A percentile compares a stretch with the other conserved stretches of the same genome.
Evolutionary conservation across 345 rosid species (phyloP).

Genomic region (Leavenworthia alabamica): DNA sequence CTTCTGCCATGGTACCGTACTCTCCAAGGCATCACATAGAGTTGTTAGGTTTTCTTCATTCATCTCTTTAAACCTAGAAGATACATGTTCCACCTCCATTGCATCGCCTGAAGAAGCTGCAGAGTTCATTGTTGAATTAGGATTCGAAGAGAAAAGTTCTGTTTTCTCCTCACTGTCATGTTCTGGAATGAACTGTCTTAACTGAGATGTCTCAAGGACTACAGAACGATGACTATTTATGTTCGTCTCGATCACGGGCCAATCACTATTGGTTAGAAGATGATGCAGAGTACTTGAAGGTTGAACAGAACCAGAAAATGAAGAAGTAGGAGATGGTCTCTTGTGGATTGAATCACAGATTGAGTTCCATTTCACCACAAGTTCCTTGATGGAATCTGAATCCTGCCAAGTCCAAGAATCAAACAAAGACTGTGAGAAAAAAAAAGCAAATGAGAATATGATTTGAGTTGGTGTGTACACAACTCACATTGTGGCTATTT

Average conservation of each 20-base stretch:
- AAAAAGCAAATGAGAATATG: not conserved
- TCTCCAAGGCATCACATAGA: slow-evolving; percentile 56
- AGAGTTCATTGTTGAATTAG: slow-evolving; percentile 55
- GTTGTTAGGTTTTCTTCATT: slow-evolving; percentile 46
- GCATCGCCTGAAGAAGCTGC: slow-evolving; percentile 57
- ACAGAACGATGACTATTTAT: slow-evolving; percentile 30
- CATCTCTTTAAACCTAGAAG: slow-evolving; percentile 49
- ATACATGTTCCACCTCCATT: slow-evolving; percentile 46
- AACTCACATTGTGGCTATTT: slow-evolving; percentile 29
- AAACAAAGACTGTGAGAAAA: not conserved
- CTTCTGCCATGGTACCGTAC: slow-evolving; percentile 67
- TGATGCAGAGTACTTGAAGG: slow-evolving; percentile 34
- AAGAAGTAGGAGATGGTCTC: slow-evolving; percentile 49
- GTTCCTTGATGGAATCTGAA: slow-evolving; percentile 39
- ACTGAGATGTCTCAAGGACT: slow-evolving; percentile 31
- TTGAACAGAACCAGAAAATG: slow-evolving; percentile 41
- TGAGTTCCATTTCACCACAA: slow-evolving; percentile 56
- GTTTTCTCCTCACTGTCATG: slow-evolving; percentile 31
- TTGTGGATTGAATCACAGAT: slow-evolving; percentile 50
- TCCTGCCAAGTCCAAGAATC: slow-evolving; percentile 42
- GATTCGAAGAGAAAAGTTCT: slow-evolving; percentile 26
- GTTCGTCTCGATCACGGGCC: slow-evolving; percentile 47
- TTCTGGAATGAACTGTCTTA: slow-evolving; percentile 45
- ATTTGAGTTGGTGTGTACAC: not conserved
- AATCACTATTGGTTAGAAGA: slow-evolving; percentile 29